A percentile compares a stretch with the other conserved stretches of the same genome.
Evolutionary conservation across 2,329 filamentous ascomycete genomes (phyloP).

Genomic region (Sporothrix inflata): DNA sequence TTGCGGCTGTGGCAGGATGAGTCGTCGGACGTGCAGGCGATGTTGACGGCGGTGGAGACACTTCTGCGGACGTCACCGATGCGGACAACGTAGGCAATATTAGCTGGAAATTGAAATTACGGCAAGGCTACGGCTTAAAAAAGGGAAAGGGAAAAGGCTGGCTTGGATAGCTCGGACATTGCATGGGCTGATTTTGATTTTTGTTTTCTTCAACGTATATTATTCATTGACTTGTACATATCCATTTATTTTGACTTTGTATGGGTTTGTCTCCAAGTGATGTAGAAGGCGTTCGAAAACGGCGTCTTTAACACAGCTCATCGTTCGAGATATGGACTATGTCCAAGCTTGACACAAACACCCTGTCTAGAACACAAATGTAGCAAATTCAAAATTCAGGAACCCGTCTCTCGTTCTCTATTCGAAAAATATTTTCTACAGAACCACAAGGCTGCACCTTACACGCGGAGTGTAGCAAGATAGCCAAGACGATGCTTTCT

Average conservation of each 20-base stretch:
- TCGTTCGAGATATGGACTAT: no score
- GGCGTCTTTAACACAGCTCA: no score
- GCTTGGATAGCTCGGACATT: not conserved
- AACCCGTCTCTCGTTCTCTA: not conserved
- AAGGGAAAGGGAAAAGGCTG: not conserved
- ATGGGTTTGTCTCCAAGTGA: not conserved
- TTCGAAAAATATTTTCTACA: no score
- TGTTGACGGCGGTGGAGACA: constrained; percentile 20
- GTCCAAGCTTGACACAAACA: not conserved
- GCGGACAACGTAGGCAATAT: not conserved
- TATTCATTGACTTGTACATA: not conserved
- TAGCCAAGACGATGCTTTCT: not conserved
- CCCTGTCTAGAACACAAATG: no score
- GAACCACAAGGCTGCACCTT: not conserved
- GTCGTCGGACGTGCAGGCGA: constrained; percentile 22
- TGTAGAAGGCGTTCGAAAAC: not conserved
- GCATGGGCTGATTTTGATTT: not conserved
- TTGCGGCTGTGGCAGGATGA: constrained; percentile 24
- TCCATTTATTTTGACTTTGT: not conserved
- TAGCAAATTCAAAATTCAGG: not conserved
- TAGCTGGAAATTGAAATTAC: not conserved
- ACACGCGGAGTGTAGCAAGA: not conserved
- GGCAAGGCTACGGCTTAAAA: not conserved
- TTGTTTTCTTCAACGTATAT: not conserved
- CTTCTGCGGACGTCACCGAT: constrained; percentile 12